Percentiles rank a stretch among this genome's conserved stretches.
These are phyloP conservation scores for Escovopsis sp. DNA, from an alignment of 2,329 filamentous ascomycete species.

Conservation along the genomic window DNA sequence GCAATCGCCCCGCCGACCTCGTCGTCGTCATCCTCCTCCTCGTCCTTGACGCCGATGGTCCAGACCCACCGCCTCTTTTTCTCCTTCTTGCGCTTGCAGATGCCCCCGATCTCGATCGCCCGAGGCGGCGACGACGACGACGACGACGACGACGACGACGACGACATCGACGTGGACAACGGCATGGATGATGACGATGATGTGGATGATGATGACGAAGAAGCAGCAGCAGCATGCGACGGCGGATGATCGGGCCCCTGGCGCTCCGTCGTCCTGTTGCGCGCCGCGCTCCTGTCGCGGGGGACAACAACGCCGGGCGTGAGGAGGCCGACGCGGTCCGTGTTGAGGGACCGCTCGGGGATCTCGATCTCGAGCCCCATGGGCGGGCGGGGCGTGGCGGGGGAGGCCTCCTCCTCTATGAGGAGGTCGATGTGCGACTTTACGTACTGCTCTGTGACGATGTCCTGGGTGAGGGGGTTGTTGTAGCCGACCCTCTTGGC, in stretches of 20 bases:
- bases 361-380: constrained; percentile 28
- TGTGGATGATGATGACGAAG: constrained; percentile 13
- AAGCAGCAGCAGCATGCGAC: constrained; percentile 26
- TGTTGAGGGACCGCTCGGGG: constrained; percentile 37
- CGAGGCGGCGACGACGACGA: no score
- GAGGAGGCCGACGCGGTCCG: constrained; percentile 44
- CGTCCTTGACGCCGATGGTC: constrained; percentile 45
- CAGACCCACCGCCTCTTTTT: constrained; percentile 52
- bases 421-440: constrained; percentile 50
- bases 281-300: constrained; percentile 17
- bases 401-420: constrained; percentile 36
- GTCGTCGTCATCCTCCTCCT: constrained; percentile 28
- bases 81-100: constrained; percentile 42
- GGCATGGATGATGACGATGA: no score
- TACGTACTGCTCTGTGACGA: constrained; percentile 46
- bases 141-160: no score
- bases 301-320: constrained; percentile 50
- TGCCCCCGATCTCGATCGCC: constrained; percentile 16
- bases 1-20: constrained; percentile 28
- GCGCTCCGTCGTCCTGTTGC: constrained; percentile 14
- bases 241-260: constrained; percentile 30
- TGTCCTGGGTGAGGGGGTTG: constrained; percentile 47
- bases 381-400: constrained; percentile 24
- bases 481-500: constrained; percentile 46
- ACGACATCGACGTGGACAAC: no score